Percentiles rank a stretch among this genome's conserved stretches.
Conservation (phyloP, 257 asterid species). For the Handroanthus guayacan region DNA sequence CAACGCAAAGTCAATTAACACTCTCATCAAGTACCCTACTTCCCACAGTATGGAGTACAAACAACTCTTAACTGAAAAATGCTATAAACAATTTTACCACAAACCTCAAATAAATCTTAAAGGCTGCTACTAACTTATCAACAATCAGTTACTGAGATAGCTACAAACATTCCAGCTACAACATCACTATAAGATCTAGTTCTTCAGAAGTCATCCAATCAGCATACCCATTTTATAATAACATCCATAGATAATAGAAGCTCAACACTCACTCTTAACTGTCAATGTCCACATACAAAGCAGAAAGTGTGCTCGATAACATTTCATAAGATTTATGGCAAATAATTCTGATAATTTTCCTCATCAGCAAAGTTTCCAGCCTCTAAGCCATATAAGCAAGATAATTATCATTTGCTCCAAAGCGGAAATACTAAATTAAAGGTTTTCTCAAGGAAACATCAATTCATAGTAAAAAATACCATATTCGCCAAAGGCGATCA, state of each 20-base stretch:
- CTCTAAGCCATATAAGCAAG: neutral
- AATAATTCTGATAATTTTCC: neutral
- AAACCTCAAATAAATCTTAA: neutral
- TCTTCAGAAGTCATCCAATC: constrained; percentile 5
- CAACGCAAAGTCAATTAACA: neutral
- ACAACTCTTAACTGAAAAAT: neutral
- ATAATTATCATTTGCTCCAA: neutral
- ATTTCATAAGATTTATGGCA: neutral
- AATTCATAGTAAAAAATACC: neutral
- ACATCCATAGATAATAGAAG: neutral
- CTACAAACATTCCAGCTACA: constrained; percentile 9
- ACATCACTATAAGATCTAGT: neutral
- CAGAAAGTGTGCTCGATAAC: no score
- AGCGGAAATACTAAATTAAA: neutral
- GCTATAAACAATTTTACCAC: neutral
- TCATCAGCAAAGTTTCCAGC: constrained; percentile 11
- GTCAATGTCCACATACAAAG: constrained; percentile 3
- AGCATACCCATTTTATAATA: neutral
- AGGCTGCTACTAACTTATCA: neutral
- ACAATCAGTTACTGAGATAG: neutral
- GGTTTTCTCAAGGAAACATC: neutral
- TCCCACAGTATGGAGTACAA: neutral
- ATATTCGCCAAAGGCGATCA: neutral
- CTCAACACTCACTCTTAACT: neutral
- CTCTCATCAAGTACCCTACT: neutral